phyloP scores from a whole-genome alignment of 495 filamentous ascomycete genomes.

The Haplographium delicatum region DNA sequence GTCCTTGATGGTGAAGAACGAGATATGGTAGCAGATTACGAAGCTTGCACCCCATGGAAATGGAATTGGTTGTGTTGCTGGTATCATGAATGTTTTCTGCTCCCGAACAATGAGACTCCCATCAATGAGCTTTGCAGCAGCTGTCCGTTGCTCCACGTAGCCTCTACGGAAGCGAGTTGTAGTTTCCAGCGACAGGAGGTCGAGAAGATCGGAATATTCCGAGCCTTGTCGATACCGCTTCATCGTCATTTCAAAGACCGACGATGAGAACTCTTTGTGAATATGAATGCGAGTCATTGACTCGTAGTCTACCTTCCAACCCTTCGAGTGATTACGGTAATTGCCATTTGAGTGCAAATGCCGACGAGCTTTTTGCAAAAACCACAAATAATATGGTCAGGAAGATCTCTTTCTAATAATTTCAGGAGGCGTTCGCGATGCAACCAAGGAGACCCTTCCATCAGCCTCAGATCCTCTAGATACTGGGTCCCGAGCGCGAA shows the following conservation, averaged over 20 bases:
- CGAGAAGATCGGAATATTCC: slow-evolving; percentile 6
- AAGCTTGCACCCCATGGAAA: slow-evolving; percentile 6
- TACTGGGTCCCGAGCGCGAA: slow-evolving; percentile 6
- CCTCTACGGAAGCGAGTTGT: background rate
- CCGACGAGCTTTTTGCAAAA: slow-evolving; percentile 5
- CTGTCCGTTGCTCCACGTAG: slow-evolving; percentile 12
- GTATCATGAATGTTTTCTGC: slow-evolving; percentile 13
- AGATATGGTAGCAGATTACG: slow-evolving; percentile 6
- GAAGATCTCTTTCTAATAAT: slow-evolving; percentile 5
- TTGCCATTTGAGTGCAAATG: slow-evolving; percentile 1
- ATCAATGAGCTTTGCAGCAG: slow-evolving; percentile 7
- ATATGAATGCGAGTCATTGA: background rate
- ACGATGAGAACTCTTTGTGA: slow-evolving; percentile 7
- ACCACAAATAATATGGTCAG: slow-evolving; percentile 5
- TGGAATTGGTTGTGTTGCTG: slow-evolving; percentile 9
- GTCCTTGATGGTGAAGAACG: slow-evolving; percentile 1
- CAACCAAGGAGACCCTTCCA: background rate
- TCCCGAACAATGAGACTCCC: slow-evolving; percentile 10
- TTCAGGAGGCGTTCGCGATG: slow-evolving; percentile 1
- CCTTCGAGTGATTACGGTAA: slow-evolving; percentile 2
- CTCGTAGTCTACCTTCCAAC: slow-evolving; percentile 7
- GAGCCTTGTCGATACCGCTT: slow-evolving; percentile 8
- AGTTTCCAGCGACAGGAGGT: slow-evolving; percentile 5
- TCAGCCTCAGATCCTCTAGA: background rate
- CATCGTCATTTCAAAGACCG: slow-evolving; percentile 16